A percentile compares a stretch with the other conserved stretches of the same genome.
phyloP scores from a whole-genome alignment of 306 rosid species.

The Sesbania bispinosa region DNA sequence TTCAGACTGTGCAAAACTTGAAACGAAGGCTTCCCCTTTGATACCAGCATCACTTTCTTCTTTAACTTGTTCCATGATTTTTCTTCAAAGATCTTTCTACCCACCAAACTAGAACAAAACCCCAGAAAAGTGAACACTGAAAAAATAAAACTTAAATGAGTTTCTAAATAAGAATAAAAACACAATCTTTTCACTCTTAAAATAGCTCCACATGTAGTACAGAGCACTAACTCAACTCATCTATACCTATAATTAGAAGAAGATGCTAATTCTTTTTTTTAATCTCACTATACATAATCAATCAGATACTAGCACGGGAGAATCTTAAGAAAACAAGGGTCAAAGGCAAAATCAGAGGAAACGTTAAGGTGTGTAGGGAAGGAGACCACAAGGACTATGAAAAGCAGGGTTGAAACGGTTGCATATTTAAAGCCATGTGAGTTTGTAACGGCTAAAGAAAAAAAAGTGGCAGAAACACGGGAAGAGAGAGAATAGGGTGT shows the following conservation, averaged over 20 bases:
- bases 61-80: constrained; percentile 21
- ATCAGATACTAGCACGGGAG: too few species aligned
- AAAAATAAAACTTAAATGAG: neutral
- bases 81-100: neutral
- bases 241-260: neutral
- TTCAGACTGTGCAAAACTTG: neutral
- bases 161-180: too few species aligned
- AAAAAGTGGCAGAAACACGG: too few species aligned
- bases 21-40: neutral
- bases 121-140: neutral
- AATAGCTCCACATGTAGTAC: too few species aligned
- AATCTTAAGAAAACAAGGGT: neutral
- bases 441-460: too few species aligned
- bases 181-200: too few species aligned
- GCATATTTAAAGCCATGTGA: too few species aligned
- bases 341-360: constrained; percentile 18
- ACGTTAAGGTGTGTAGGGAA: constrained; percentile 13
- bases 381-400: neutral
- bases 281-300: too few species aligned
- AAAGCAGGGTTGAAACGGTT: too few species aligned
- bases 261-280: neutral
- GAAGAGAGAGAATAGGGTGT: too few species aligned
- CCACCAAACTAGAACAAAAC: neutral
- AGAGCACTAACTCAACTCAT: neutral
- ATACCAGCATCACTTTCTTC: neutral